Evolutionary conservation across 805 yeast genomes (phyloP), one percentile per base, ranked within the genome.

Genomic region (Hemisphaericaspora nanyangensis): DNA sequence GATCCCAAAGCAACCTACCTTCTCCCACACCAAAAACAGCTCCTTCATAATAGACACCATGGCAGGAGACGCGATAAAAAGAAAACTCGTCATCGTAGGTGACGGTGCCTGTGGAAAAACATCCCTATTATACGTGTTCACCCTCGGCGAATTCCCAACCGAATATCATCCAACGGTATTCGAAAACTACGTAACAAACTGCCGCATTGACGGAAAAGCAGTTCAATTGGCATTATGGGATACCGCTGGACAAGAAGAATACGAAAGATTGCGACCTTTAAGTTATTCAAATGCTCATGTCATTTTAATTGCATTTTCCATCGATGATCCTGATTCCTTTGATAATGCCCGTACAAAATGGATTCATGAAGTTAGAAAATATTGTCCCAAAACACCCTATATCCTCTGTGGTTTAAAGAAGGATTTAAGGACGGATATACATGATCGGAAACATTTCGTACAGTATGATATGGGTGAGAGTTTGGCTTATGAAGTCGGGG

Each of bases 21-120:
- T n/a, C n/a, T n/a, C n/a, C n/a, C n/a, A n/a, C n/a, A n/a, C n/a
- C n/a, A n/a, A n/a, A n/a, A n/a, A n/a, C n/a, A n/a, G n/a, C n/a
- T n/a, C n/a, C n/a, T n/a, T n/a, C n/a, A n/a, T n/a, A n/a, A n/a
- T 22, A 22, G 8, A 20, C 7, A 15, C 16, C 5, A 39, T 39
- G 42, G 28, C 42, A 10, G 34, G 13, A 4, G 48, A 76, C 48
- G 72, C 52, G 8, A 48, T 66, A 10, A 57, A 60, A 37, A 46
- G 95, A 51, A 89, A 89, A 56, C 67, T 89, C 17, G 96, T 89
- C 29, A 89, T 89, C 32, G 93, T 89, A 8, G 96, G 96, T 17
- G 96, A 89, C 61, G 96, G 96, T 38, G 95, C 95, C 1, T 87
- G 96, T 61, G 96, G 96, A 8, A 89, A 89, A 61, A 89, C 96